These are phyloP conservation scores for Wakefieldia striispora DNA, from an alignment of 768 basidiomycete species.

Conservation along the genomic window DNA sequence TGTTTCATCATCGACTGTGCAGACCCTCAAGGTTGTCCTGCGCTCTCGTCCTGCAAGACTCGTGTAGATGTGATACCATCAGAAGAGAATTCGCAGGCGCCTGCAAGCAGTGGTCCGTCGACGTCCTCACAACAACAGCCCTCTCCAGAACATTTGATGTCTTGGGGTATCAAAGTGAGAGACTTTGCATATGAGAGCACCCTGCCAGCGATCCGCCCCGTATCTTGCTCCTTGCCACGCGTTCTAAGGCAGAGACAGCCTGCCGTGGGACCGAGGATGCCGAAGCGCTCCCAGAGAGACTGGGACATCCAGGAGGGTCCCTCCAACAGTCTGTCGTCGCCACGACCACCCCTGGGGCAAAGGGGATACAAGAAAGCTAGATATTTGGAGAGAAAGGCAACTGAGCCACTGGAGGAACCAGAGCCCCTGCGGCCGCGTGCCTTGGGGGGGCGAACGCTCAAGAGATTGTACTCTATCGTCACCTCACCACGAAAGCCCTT, in stretches of 20 bases:
- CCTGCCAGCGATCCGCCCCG: conserved; percentile 57
- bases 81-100: conserved; percentile 21
- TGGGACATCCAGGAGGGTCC: conserved; percentile 30
- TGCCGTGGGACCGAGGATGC: conserved; percentile 22
- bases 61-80: conserved; percentile 4
- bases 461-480: conserved; percentile 15
- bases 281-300: conserved; percentile 39
- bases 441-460: conserved; percentile 18
- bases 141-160: conserved; percentile 25
- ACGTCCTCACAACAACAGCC: conserved; percentile 36
- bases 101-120: background rate
- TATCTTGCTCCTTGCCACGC: conserved; percentile 30
- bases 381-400: conserved; percentile 31
- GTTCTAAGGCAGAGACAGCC: conserved; percentile 50
- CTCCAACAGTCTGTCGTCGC: background rate
- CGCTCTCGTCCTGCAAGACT: conserved; percentile 24
- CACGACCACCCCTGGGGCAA: conserved; percentile 8
- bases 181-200: conserved; percentile 71
- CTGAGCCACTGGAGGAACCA: conserved; percentile 34
- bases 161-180: conserved; percentile 43
- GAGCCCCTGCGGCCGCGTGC: conserved; percentile 14
- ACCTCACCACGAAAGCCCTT: conserved; percentile 5
- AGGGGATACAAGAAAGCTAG: conserved; percentile 22
- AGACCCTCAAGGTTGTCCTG: conserved; percentile 33
- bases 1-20: conserved; percentile 26